Evolutionary conservation across 768 basidiomycete genomes (phyloP).

Genomic region (Dacryopinax spathularia): DNA sequence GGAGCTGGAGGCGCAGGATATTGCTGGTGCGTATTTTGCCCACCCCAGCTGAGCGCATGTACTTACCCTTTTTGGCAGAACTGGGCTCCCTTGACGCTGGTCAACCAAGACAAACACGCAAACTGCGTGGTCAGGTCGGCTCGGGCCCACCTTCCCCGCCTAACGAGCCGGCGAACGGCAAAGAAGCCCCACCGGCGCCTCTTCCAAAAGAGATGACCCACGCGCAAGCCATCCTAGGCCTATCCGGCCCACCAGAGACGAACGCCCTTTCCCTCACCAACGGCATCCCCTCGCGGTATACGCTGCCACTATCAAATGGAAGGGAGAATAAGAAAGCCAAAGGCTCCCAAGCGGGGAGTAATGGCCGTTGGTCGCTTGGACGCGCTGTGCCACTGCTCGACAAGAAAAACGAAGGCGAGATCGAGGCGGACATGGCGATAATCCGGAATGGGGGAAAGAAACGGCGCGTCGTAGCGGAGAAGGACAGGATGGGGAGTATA

Average conservation of each 20-base stretch:
- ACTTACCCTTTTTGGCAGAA: conserved; percentile 5
- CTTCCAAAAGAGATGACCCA: conserved; percentile 10
- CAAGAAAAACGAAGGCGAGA: conserved; percentile 48
- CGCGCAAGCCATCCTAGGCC: conserved; percentile 30
- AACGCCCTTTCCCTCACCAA: conserved; percentile 79
- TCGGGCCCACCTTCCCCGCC: conserved; percentile 66
- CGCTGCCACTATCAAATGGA: conserved; percentile 45
- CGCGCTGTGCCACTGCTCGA: conserved; percentile 52
- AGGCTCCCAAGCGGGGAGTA: conserved; percentile 41
- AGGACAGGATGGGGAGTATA: neutral
- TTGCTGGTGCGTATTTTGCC: conserved; percentile 40
- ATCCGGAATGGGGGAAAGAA: conserved; percentile 60
- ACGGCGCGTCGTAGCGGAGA: neutral
- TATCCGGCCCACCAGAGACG: conserved; percentile 31
- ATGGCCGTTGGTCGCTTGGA: conserved; percentile 45
- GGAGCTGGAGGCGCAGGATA: conserved; percentile 83
- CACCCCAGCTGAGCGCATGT: neutral
- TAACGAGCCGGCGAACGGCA: conserved; percentile 34
- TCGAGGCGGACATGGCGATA: conserved; percentile 63
- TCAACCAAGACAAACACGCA: conserved; percentile 39
- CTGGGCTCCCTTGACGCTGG: neutral
- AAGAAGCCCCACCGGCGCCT: conserved; percentile 14
- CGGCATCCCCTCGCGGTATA: conserved; percentile 75
- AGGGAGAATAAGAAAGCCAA: conserved; percentile 41
- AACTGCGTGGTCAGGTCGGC: conserved; percentile 62